phyloP scores from a whole-genome alignment of 228 moss, liverwort and hornwort genomes.

The Sphagnum magellanicum region DNA sequence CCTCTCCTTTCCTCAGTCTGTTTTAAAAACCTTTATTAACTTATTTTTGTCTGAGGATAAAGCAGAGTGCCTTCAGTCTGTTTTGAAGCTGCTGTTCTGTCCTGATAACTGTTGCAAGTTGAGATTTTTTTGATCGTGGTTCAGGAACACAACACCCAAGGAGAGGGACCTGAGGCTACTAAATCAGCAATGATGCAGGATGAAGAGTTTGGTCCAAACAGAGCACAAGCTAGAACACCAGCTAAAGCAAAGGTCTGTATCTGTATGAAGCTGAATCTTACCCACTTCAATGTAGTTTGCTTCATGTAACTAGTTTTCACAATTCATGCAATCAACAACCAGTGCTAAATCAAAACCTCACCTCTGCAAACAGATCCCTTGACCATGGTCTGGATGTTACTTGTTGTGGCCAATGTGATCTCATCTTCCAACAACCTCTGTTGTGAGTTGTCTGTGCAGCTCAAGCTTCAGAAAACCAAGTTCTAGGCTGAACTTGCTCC shows the following conservation, averaged over 20 bases:
- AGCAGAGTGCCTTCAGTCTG: too few relatives aligned
- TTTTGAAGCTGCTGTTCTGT: too few relatives aligned
- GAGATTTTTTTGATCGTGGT: too few relatives aligned
- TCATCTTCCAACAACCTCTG: background rate
- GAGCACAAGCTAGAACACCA: slow-evolving; percentile 9
- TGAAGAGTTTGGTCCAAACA: background rate
- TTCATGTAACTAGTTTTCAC: background rate
- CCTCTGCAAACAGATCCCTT: background rate
- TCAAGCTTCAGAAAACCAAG: slow-evolving; percentile 39
- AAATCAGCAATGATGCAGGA: too few relatives aligned
- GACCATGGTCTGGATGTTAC: too few relatives aligned
- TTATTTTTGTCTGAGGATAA: background rate
- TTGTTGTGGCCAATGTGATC: background rate
- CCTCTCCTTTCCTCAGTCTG: background rate
- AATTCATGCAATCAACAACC: background rate
- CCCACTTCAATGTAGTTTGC: background rate
- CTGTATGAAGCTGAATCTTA: background rate
- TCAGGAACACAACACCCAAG: background rate
- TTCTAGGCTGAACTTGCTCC: background rate
- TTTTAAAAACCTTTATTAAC: background rate
- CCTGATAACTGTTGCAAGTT: background rate
- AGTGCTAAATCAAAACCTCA: background rate
- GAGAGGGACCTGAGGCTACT: background rate
- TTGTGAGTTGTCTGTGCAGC: slow-evolving; percentile 18
- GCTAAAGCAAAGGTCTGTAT: slow-evolving; percentile 38